phyloP scores from a whole-genome alignment of 108 stramenopile species.

The Nitzschia inconspicua region DNA sequence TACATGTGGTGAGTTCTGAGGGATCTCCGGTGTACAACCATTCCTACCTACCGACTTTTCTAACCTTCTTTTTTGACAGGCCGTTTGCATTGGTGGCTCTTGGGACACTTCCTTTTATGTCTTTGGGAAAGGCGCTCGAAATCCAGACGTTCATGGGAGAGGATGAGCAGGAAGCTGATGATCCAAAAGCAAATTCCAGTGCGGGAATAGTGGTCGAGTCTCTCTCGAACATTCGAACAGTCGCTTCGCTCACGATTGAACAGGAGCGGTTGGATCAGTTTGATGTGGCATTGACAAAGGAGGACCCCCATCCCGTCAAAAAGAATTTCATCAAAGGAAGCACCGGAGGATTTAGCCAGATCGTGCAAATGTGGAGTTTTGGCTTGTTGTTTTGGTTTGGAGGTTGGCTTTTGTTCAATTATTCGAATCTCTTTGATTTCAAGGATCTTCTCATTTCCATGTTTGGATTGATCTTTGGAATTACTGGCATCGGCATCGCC shows the following conservation, averaged over 20 bases:
- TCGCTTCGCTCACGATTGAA: conserved; percentile 56
- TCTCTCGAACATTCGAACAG: conserved; percentile 60
- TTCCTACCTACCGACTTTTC: background rate
- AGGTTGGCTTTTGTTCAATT: conserved; percentile 43
- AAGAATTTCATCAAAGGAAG: conserved; percentile 32
- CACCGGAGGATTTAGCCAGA: conserved; percentile 30
- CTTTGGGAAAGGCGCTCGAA: conserved; percentile 50
- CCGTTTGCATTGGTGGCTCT: conserved; percentile 38
- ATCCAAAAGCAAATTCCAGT: conserved; percentile 32
- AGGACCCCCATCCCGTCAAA: conserved; percentile 23
- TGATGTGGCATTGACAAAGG: conserved; percentile 21
- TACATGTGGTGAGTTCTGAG: conserved; percentile 52
- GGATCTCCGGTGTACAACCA: background rate
- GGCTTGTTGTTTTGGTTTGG: conserved; percentile 69
- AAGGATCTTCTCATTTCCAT: conserved; percentile 60
- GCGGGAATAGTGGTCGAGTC: conserved; percentile 60
- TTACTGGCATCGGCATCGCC: conserved; percentile 57
- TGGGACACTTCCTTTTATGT: conserved; percentile 55
- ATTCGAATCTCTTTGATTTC: conserved; percentile 32
- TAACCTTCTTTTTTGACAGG: no score
- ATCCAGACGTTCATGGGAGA: conserved; percentile 54
- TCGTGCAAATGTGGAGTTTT: conserved; percentile 56
- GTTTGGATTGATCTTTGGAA: conserved; percentile 55
- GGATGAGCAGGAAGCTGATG: conserved; percentile 33
- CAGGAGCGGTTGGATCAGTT: conserved; percentile 23